Base-by-base conservation (phyloP, 2,329 filamentous ascomycete genomes). In the Neofusicoccum sp. region DNA sequence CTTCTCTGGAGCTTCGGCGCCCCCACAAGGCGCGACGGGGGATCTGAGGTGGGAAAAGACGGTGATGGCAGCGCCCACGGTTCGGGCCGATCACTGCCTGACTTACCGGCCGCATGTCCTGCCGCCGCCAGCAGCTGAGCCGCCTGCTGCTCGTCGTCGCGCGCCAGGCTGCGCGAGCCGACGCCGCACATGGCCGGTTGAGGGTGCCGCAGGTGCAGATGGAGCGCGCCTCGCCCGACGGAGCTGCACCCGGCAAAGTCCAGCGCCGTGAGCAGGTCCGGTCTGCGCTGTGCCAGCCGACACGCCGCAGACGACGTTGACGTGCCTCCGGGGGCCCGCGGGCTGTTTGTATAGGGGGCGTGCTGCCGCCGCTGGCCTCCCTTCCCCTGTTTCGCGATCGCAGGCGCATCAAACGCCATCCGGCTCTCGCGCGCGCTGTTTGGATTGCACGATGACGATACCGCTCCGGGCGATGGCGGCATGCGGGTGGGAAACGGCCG, bases 231-330 rank as follows among this genome's bases (percentile, higher is more conserved):
- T 29, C 61, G 61, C 8, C 61, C 61, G 31, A 50, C 52, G 16
- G 61, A 58, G 52, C 61, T 59, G 52, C 61, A 63, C 11, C 61
- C 61, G 44, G 61, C 44, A 59, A 63, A 63, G 44, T 47, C 54
- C 28, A 63, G 22, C 29, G 61, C 58, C 37, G 50, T 43, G 54
- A 63, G 29, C 52, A 63, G 44, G 45, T 63, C 61, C 9, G 36
- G 61, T 37, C 59, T 52, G 37, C 47, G 54, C 59, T 62, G 59
- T n/a, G 59, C 33, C 43, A 22, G 45, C 22, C 49, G 49, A 36
- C 36, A 16, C 12, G 16, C 22, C 28, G 49, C n/a, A 14, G 36
- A 41, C 9, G 11, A 28, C 11, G n/a, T 7, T 44, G 39, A 37
- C 37, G 34, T 22, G n/a, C 31, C 31, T 34, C 22, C 52, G 8